Evolutionary conservation across 345 rosid genomes (phyloP), one percentile per base, ranked within the genome.

Genomic region (Gynandropsis gynandra): DNA sequence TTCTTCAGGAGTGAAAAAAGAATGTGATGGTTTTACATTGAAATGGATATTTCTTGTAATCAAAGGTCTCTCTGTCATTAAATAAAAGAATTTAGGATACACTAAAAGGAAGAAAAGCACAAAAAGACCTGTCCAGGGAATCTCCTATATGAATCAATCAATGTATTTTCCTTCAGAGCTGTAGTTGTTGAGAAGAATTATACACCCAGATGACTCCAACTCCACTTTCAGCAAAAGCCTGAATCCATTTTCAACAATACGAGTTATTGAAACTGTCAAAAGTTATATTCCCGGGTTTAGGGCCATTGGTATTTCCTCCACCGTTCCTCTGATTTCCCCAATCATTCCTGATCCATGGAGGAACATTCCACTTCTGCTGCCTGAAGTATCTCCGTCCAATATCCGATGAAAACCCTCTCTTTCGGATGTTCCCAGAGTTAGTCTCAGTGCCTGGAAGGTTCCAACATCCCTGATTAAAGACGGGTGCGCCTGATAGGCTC

Each of bases 381-480:
- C 76, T 75, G 47, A 82, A 88, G 79, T 80, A 84, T 69, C 79
- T 76, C 56, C 59, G 80, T 48, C 90, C 85, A 71, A 88, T 55
- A 72, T 80, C 90, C 42, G 61, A 54, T 1, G 82, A 70, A 13
- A 73, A 64, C 35, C 56, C 81, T 68, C 75, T 80, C 52, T 61
- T 64, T 47, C 87, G 71, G 68, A 5, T 24, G 29, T 74, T 87
- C 18, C 54, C 56, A 42, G 54, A 1, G 60, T 75, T 19, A 66
- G 80, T 60, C 34, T 50, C 36, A 46, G 29, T 31, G 35, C 40
- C 43, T 21, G 75, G 55, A 45, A 17, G 39, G 31, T 65, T 78
- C 16, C 57, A 15, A 46, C 60, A 69, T 42, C 72, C 52, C 38
- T 66, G 74, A 50, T 42, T 65, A 56, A 54, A 42, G 41, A 52